These are phyloP conservation scores for Diaporthe destruens DNA, from an alignment of 2,329 filamentous ascomycete genomes.

Conservation along the genomic window DNA sequence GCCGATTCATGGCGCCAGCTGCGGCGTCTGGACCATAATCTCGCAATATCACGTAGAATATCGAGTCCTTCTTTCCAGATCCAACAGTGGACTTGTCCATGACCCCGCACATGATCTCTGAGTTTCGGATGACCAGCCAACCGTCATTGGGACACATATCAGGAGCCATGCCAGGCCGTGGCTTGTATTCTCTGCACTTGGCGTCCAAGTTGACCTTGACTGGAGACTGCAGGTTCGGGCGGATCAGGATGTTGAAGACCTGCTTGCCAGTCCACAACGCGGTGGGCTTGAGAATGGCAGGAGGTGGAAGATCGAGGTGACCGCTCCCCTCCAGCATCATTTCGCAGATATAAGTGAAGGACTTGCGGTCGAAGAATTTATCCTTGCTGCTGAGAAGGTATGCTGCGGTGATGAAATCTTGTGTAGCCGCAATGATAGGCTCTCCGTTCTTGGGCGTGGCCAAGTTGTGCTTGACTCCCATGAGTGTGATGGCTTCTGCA, in stretches of 20 bases:
- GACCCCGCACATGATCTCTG: constrained; percentile 94
- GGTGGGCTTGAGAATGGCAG: constrained; percentile 86
- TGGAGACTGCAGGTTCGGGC: constrained; percentile 84
- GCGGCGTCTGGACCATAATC: constrained; percentile 94
- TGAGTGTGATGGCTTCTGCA: constrained; percentile 93
- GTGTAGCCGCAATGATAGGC: constrained; percentile 98
- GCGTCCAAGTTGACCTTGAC: constrained; percentile 94
- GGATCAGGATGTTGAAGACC: constrained; percentile 91
- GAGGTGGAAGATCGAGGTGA: constrained; percentile 86
- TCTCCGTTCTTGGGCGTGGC: constrained; percentile 97
- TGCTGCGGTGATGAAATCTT: constrained; percentile 98
- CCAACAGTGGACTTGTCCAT: constrained; percentile 99
- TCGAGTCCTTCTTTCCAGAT: constrained; percentile 95
- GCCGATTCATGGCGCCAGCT: constrained; percentile 90
- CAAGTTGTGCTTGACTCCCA: constrained; percentile 98
- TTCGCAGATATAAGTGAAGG: constrained; percentile 90
- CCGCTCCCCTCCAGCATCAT: constrained; percentile 91
- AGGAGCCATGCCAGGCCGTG: constrained; percentile 67
- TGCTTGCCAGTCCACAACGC: constrained; percentile 97
- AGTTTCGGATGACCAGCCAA: constrained; percentile 94
- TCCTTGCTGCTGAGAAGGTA: constrained; percentile 94
- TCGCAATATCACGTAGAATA: constrained; percentile 96
- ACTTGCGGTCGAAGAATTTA: constrained; percentile 88
- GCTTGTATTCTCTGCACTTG: constrained; percentile 84
- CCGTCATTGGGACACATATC: constrained; percentile 89